Base-by-base conservation (phyloP, 2,329 filamentous ascomycete species). In the Pseudopyricularia javanii region DNA sequence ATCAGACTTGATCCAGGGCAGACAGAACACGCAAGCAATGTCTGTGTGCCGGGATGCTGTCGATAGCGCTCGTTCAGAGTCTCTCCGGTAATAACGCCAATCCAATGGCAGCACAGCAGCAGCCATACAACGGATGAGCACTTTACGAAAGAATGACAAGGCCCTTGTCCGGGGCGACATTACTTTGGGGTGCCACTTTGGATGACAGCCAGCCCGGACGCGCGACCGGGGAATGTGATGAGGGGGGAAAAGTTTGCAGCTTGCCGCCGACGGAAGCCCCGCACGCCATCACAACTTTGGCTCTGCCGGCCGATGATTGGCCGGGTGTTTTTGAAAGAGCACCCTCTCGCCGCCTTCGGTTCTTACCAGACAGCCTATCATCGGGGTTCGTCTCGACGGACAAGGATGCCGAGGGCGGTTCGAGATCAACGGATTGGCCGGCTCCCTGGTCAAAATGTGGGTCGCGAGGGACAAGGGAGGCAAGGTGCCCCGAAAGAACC, bases 291-390 rank as follows among this genome's bases (percentile, higher is more conserved):
- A 35, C 48, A 24, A 45, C 11, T 26, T 22, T 20, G 14, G 11
- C 20, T 8, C 35, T 24, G 12, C 11, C n/a, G 32, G 11, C 7
- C 3, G 32, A 7, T 50, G 48, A 50, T 50, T 50, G 48, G 48
- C 15, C 12, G 28, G 22, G 32, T 50, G 48, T 50, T 50, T 50
- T 33, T 15, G 15, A 33, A 11, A 34, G 3, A 14, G 48, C 48
- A 50, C n/a, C 28, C 48, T 22, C 24, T 24, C 4, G 8, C 24
- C n/a, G n/a, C n/a, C n/a, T n/a, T n/a, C n/a, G n/a, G 15, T 47
- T 47, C 40, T n/a, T n/a, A 33, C 24, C 50, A 47, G 30, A 24
- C 20, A 35, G 20, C 50, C 50, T 52, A 52, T 52, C 50, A 52
- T 17, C 40, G 43, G 24, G 12, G 20, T 45, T 26, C 17, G 20